A percentile compares a stretch with the other conserved stretches of the same genome.
Evolutionary conservation across 306 rosid genomes (phyloP).

Genomic region (Dalbergia cultrata): DNA sequence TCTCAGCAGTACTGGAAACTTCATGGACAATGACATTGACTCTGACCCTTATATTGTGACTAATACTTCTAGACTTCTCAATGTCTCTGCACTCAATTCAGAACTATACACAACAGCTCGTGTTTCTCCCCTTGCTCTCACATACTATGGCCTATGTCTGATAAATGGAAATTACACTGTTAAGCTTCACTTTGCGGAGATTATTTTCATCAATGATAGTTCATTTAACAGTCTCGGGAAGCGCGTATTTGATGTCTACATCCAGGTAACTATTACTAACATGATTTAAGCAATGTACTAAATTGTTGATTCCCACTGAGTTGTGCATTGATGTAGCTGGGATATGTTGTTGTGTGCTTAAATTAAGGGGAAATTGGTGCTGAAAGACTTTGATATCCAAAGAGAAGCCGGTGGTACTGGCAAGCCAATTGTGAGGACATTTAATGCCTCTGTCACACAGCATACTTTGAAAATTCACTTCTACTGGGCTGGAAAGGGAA

Average conservation of each 20-base stretch:
- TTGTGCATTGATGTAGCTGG: conserved; percentile 43
- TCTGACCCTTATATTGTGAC: conserved; percentile 68
- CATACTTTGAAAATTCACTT: conserved; percentile 83
- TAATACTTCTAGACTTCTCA: conserved; percentile 71
- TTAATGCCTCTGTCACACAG: conserved; percentile 61
- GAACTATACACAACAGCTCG: conserved; percentile 80
- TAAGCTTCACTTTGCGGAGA: conserved; percentile 95
- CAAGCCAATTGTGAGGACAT: conserved; percentile 64
- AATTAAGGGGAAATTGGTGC: conserved; percentile 72
- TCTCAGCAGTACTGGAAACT: conserved; percentile 88
- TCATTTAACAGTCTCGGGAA: conserved; percentile 75
- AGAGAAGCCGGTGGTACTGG: conserved; percentile 82
- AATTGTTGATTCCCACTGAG: conserved; percentile 13
- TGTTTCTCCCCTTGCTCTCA: conserved; percentile 82
- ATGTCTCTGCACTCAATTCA: conserved; percentile 53
- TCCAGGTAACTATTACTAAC: conserved; percentile 68
- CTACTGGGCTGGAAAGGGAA: conserved; percentile 97
- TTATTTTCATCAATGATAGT: conserved; percentile 64
- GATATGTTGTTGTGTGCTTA: conserved; percentile 41
- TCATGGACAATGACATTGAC: conserved; percentile 86
- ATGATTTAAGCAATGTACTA: conserved; percentile 11
- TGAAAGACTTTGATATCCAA: conserved; percentile 84
- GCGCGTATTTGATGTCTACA: conserved; percentile 80
- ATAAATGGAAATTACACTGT: conserved; percentile 79
- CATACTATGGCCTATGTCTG: conserved; percentile 93